These are phyloP conservation scores for Ascoidea rubescens DNA, from an alignment of 805 yeast genomes.

Conservation along the genomic window DNA sequence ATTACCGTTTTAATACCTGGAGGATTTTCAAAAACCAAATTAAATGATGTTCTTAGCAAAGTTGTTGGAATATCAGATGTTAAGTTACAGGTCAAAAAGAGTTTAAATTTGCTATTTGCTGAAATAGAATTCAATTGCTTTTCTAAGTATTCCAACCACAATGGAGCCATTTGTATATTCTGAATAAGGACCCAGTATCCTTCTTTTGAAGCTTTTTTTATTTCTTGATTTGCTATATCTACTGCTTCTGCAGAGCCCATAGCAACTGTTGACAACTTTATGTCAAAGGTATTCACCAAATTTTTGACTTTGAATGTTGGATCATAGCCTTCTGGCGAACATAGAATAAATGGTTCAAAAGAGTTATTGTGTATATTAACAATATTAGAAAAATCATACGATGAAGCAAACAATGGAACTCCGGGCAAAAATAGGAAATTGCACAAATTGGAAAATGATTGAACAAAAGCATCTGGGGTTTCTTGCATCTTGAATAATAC, in stretches of 20 bases:
- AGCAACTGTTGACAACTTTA: conserved; percentile 32
- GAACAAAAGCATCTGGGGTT: neutral
- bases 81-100: conserved; percentile 54
- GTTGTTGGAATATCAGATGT: conserved; percentile 37
- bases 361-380: conserved; percentile 4
- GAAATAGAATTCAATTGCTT: conserved; percentile 24
- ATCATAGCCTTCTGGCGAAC: conserved; percentile 52
- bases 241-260: conserved; percentile 66
- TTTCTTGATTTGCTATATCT: conserved; percentile 39
- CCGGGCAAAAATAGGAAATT: conserved; percentile 9
- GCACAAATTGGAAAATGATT: neutral
- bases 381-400: conserved; percentile 20
- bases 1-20: conserved; percentile 43
- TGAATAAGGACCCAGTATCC: conserved; percentile 71
- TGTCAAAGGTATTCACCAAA: conserved; percentile 21
- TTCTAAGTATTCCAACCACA: conserved; percentile 46
- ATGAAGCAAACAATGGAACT: conserved; percentile 19
- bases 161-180: conserved; percentile 60
- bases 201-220: conserved; percentile 27
- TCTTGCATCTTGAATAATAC: neutral
- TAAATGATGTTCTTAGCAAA: conserved; percentile 37
- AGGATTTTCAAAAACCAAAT: conserved; percentile 46
- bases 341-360: conserved; percentile 31
- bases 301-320: conserved; percentile 40
- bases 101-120: conserved; percentile 25